Conservation (phyloP, 1,284 basidiomycete genomes). For the Irpex sp. region DNA sequence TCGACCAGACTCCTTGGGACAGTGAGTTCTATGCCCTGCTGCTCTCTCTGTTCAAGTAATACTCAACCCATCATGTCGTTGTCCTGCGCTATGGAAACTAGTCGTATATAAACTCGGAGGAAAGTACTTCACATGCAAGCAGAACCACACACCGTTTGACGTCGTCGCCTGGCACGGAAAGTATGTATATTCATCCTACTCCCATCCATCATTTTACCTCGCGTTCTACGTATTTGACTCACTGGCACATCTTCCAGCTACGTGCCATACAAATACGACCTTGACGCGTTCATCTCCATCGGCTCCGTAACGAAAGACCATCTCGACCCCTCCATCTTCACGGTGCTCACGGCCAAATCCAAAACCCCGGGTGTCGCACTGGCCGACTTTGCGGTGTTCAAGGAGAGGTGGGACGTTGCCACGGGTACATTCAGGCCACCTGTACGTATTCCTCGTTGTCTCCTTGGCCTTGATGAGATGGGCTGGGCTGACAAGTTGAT, state of each 20-base stretch:
- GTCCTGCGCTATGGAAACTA: too few species aligned
- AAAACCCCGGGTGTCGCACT: constrained; percentile 56
- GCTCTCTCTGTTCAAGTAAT: too few species aligned
- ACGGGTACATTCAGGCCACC: constrained; percentile 42
- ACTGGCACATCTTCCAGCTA: constrained; percentile 39
- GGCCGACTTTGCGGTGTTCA: constrained; percentile 62
- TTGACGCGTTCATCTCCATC: constrained; percentile 63
- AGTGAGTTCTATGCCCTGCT: constrained; percentile 29
- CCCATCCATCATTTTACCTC: too few species aligned
- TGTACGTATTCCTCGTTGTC: constrained; percentile 18
- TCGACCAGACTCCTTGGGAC: constrained; percentile 53
- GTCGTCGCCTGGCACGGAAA: constrained; percentile 72
- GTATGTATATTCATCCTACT: constrained; percentile 30
- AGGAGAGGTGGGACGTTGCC: constrained; percentile 61
- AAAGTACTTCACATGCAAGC: constrained; percentile 50
- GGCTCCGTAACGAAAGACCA: constrained; percentile 66
- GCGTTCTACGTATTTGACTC: too few species aligned
- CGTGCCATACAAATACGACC: constrained; percentile 68
- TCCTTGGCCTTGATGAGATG: too few species aligned
- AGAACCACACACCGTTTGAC: constrained; percentile 70
- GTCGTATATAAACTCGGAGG: constrained; percentile 44
- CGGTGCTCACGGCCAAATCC: constrained; percentile 60
- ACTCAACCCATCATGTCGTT: too few species aligned
- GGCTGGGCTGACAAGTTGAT: too few species aligned
- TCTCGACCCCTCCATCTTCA: constrained; percentile 63